Conservation (phyloP, 2,329 filamentous ascomycete genomes). For the Tolypocladium ovalisporum region DNA sequence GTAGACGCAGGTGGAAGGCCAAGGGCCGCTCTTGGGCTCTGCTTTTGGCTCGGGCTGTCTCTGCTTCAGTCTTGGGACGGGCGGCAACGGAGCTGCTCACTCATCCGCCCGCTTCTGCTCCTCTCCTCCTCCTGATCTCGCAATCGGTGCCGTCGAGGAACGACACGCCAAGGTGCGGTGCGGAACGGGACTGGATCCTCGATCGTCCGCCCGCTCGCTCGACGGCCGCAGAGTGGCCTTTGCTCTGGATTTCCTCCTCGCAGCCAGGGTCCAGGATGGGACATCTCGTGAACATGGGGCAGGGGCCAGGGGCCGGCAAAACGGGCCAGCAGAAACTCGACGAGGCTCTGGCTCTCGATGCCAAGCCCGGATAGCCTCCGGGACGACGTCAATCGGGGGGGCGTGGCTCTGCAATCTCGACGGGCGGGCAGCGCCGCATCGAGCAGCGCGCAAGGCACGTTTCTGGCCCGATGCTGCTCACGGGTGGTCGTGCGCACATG, state of each 20-base stretch:
- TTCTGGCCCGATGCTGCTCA: too few relatives aligned
- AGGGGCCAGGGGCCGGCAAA: not conserved
- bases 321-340: not conserved
- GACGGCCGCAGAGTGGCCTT: not conserved
- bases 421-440: not conserved
- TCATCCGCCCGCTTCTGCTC: not conserved
- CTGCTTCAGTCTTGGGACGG: not conserved
- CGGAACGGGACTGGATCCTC: not conserved
- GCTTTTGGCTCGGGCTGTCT: not conserved
- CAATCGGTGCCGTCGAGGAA: not conserved
- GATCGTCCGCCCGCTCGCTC: not conserved
- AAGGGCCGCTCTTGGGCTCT: not conserved
- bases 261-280: not conserved
- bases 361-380: not conserved
- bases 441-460: too few relatives aligned
- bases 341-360: not conserved
- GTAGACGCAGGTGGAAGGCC: not conserved
- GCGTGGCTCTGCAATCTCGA: not conserved
- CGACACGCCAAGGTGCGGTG: not conserved
- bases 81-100: not conserved
- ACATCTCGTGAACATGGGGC: not conserved
- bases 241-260: not conserved
- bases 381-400: not conserved
- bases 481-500: too few relatives aligned
- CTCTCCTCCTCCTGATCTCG: not conserved